Percentiles rank a stretch among this genome's conserved stretches.
These are phyloP conservation scores for Calocybe cyanea DNA, from an alignment of 768 basidiomycete genomes.

Conservation along the genomic window DNA sequence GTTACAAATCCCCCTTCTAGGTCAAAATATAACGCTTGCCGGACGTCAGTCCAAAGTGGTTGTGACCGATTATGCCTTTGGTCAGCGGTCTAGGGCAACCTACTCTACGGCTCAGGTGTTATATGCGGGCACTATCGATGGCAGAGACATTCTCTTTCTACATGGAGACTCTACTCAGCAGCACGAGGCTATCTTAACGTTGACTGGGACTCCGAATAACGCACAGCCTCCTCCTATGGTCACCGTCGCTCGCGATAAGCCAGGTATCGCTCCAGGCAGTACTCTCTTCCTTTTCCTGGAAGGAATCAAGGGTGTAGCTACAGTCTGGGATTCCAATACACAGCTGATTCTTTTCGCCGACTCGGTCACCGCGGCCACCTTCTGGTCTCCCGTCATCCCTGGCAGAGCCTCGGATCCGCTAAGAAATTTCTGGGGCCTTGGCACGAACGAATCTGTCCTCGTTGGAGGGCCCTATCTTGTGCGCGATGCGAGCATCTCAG, in stretches of 20 bases:
- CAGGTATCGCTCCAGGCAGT: constrained; percentile 16
- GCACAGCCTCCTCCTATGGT: constrained; percentile 24
- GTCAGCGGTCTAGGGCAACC: constrained; percentile 45
- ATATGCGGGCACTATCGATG: constrained; percentile 59
- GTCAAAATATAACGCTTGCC: constrained; percentile 49
- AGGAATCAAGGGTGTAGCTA: constrained; percentile 55
- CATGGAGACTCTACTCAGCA: constrained; percentile 53
- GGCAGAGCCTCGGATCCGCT: constrained; percentile 34
- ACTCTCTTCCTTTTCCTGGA: constrained; percentile 52
- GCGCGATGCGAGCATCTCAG: constrained; percentile 47
- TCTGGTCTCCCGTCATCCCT: constrained; percentile 72
- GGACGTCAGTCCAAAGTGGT: constrained; percentile 76
- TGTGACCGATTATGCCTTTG: constrained; percentile 70
- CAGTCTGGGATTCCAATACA: constrained; percentile 61
- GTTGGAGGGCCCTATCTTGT: constrained; percentile 66
- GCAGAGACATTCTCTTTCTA: constrained; percentile 60
- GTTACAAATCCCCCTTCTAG: constrained; percentile 55
- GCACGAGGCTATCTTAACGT: constrained; percentile 47
- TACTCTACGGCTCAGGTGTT: constrained; percentile 77
- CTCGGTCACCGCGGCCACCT: constrained; percentile 59
- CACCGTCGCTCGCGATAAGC: constrained; percentile 21
- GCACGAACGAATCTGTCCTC: constrained; percentile 66
- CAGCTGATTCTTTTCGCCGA: constrained; percentile 72
- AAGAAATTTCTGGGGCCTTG: constrained; percentile 66
- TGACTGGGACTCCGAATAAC: constrained; percentile 45